A percentile compares a stretch with the other conserved stretches of the same genome.
These are phyloP conservation scores for Leucocoprinus leucothites DNA, from an alignment of 768 basidiomycete species.

Conservation along the genomic window DNA sequence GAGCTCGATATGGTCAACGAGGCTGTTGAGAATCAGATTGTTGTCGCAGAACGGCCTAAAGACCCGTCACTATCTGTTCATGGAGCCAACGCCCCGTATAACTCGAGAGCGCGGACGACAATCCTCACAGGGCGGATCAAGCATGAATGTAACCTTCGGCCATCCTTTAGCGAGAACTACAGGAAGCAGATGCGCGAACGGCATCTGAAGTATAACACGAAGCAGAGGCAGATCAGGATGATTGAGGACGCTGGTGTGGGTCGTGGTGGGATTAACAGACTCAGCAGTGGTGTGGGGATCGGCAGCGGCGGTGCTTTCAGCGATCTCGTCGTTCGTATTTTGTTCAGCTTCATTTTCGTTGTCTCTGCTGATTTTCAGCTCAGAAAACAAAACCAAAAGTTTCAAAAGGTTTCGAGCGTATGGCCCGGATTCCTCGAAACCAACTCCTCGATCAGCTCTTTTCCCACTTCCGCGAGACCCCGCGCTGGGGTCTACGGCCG, in stretches of 20 bases:
- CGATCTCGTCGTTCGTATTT: slow-evolving; percentile 58
- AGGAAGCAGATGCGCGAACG: slow-evolving; percentile 71
- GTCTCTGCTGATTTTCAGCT: slow-evolving; percentile 11
- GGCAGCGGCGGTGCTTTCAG: slow-evolving; percentile 57
- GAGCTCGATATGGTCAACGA: slow-evolving; percentile 88
- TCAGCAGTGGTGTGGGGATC: slow-evolving; percentile 71
- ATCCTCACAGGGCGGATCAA: slow-evolving; percentile 78
- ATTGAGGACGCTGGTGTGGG: slow-evolving; percentile 74
- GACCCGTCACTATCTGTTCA: slow-evolving; percentile 38
- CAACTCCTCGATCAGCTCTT: slow-evolving; percentile 86
- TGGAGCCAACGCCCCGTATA: slow-evolving; percentile 33
- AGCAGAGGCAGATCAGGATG: slow-evolving; percentile 61
- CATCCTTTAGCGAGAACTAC: slow-evolving; percentile 65
- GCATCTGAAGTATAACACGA: slow-evolving; percentile 63
- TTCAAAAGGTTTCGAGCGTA: slow-evolving; percentile 78
- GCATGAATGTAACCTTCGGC: slow-evolving; percentile 75
- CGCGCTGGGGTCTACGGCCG: slow-evolving; percentile 79
- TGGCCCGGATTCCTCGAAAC: slow-evolving; percentile 89
- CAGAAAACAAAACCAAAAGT: slow-evolving; percentile 69
- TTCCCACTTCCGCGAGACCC: slow-evolving; percentile 67
- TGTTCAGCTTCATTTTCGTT: slow-evolving; percentile 8
- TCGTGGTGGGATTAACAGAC: slow-evolving; percentile 70
- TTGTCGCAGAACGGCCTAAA: slow-evolving; percentile 80
- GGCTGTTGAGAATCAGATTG: slow-evolving; percentile 79
- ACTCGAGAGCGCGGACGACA: slow-evolving; percentile 68